Percentiles rank a stretch among this genome's conserved stretches.
Evolutionary conservation across 345 rosid species (phyloP).

Genomic region (Psidium friedrichsthalianum): DNA sequence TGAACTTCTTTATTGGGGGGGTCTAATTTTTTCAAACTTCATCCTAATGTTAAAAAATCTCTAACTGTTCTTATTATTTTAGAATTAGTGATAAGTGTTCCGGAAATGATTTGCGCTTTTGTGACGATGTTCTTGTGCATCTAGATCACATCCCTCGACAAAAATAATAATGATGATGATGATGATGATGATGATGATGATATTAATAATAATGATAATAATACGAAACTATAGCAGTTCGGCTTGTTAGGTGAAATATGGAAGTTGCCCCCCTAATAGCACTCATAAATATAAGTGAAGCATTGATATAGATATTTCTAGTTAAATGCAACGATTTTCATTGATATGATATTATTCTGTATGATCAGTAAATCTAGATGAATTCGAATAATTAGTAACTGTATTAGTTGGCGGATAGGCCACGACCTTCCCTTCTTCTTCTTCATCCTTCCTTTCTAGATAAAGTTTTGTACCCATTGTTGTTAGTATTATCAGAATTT

Average conservation of each 20-base stretch:
- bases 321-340: fast-evolving
- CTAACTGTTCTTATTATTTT: not conserved
- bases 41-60: not conserved
- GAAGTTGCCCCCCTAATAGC: not conserved
- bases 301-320: not conserved
- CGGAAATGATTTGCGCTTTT: fast-evolving
- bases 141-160: not conserved
- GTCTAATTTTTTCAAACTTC: not conserved
- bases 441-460: not conserved
- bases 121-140: not conserved
- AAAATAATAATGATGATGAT: no score
- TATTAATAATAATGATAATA: no score
- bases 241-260: not conserved
- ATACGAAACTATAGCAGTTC: fast-evolving
- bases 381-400: not conserved
- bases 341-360: fast-evolving
- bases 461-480: not conserved
- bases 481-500: not conserved
- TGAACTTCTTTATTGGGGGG: not conserved
- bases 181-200: no score
- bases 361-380: not conserved
- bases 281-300: not conserved
- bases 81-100: not conserved
- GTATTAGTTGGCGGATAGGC: not conserved
- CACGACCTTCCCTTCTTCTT: not conserved